These are phyloP conservation scores for Setomelanomma holmii DNA, from an alignment of 2,329 filamentous ascomycete species.

Conservation along the genomic window DNA sequence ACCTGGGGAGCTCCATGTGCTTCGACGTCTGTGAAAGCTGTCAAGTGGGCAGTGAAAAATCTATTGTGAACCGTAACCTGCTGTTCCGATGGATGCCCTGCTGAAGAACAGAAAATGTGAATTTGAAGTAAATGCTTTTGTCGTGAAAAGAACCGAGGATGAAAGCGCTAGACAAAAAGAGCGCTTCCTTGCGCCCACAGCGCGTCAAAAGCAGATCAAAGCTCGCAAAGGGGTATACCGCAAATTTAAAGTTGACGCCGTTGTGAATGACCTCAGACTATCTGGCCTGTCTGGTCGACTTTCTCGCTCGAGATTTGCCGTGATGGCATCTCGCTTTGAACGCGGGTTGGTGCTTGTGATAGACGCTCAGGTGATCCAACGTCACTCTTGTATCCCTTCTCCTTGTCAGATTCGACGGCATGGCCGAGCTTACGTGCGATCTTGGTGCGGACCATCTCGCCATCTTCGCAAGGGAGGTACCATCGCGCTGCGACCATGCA, in stretches of 20 bases:
- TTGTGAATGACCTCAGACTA: constrained; percentile 12
- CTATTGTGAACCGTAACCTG: too few relatives aligned
- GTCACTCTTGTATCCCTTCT: constrained; percentile 19
- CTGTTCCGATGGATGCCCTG: too few relatives aligned
- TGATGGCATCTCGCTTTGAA: constrained; percentile 22
- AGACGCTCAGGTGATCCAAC: constrained; percentile 10
- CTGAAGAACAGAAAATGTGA: too few relatives aligned
- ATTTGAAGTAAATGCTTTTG: too few relatives aligned
- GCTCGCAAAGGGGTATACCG: too few relatives aligned
- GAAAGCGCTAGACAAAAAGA: constrained; percentile 2
- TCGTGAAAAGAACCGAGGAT: constrained; percentile 5
- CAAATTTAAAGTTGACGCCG: background rate
- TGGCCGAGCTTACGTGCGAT: constrained; percentile 19
- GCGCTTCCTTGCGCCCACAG: too few relatives aligned
- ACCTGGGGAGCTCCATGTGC: constrained; percentile 39
- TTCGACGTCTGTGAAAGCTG: constrained; percentile 23
- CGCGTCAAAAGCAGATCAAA: too few relatives aligned
- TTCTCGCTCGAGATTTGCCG: constrained; percentile 21
- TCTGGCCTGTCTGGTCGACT: constrained; percentile 11
- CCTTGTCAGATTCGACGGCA: constrained; percentile 5
- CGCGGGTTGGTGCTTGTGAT: constrained; percentile 32
- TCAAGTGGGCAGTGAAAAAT: too few relatives aligned
- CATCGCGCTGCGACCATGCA: constrained; percentile 50
- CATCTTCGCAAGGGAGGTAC: constrained; percentile 41
- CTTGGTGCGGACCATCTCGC: constrained; percentile 26